Evolutionary conservation across 202 grass and related monocot species (phyloP).

Genomic region (Bolboschoenoplectus hybrid): DNA sequence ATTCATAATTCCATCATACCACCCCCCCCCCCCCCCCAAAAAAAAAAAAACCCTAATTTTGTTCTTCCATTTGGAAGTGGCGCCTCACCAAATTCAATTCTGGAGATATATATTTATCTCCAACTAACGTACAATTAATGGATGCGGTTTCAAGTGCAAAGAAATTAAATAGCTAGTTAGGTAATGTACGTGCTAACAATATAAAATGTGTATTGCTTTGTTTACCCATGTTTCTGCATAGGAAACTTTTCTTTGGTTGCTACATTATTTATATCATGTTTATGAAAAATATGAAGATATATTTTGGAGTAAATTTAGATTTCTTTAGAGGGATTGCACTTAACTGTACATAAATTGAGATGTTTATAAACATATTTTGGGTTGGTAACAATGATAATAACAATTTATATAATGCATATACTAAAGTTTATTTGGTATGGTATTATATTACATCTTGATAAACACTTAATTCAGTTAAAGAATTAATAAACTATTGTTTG

Average conservation of each 20-base stretch:
- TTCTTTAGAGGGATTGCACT: neutral
- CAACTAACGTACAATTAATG: conserved; percentile 27
- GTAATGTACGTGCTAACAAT: conserved; percentile 15
- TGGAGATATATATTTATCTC: conserved; percentile 1
- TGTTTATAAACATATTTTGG: neutral
- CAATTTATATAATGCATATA: neutral
- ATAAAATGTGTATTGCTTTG: conserved; percentile 2
- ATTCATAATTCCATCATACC: neutral
- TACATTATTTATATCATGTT: neutral
- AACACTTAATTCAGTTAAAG: too few relatives aligned
- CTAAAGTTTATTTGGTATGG: neutral
- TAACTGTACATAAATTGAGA: neutral
- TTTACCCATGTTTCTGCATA: neutral
- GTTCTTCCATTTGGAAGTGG: neutral
- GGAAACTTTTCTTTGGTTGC: neutral
- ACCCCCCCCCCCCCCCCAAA: neutral
- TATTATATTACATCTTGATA: neutral
- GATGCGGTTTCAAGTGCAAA: conserved; percentile 11
- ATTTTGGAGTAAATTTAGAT: neutral
- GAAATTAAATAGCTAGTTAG: conserved; percentile 25
- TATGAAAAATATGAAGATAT: neutral
- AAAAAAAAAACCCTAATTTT: neutral
- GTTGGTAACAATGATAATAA: neutral
- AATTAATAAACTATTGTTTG: too few relatives aligned
- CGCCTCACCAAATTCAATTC: conserved; percentile 33